Percentiles rank a stretch among this genome's conserved stretches.
These are phyloP conservation scores for Gynochthodes officinalis DNA, from an alignment of 257 asterid species.

Conservation along the genomic window DNA sequence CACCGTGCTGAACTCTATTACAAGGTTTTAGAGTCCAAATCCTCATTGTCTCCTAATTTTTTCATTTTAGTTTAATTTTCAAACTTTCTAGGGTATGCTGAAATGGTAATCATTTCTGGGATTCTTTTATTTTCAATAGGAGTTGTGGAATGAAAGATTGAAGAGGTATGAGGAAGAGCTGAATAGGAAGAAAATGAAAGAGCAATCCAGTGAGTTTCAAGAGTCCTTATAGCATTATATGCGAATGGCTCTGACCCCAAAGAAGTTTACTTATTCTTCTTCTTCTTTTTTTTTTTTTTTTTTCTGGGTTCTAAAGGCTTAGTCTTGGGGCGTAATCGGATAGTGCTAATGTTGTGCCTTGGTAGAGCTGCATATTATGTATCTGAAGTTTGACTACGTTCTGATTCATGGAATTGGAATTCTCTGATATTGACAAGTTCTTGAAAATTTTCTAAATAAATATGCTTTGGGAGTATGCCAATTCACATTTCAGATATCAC, in stretches of 20 bases:
- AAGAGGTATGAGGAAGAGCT: slow-evolving; percentile 78
- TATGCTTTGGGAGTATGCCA: background rate
- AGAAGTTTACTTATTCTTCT: too few relatives aligned
- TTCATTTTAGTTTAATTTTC: background rate
- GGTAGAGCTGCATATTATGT: too few relatives aligned
- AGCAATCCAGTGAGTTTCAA: slow-evolving; percentile 46
- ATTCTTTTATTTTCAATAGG: slow-evolving; percentile 32
- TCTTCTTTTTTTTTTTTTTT: background rate
- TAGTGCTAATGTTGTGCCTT: background rate
- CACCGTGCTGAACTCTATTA: slow-evolving; percentile 75
- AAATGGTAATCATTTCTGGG: background rate
- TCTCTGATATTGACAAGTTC: too few relatives aligned
- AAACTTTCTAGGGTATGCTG: background rate
- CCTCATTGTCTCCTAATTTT: background rate
- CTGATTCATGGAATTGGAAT: too few relatives aligned
- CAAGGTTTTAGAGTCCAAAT: slow-evolving; percentile 43
- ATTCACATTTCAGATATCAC: background rate
- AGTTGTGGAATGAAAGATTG: slow-evolving; percentile 81
- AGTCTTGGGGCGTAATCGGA: background rate
- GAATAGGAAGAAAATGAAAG: slow-evolving; percentile 39
- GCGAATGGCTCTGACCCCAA: background rate
- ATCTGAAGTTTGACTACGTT: background rate
- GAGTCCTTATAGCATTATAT: slow-evolving; percentile 33
- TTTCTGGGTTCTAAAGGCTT: background rate
- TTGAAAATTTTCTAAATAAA: background rate